Percentiles rank a stretch among this genome's conserved stretches.
These are phyloP conservation scores for Larix kaempferi DNA, from an alignment of 75 land plant species.

Conservation along the genomic window DNA sequence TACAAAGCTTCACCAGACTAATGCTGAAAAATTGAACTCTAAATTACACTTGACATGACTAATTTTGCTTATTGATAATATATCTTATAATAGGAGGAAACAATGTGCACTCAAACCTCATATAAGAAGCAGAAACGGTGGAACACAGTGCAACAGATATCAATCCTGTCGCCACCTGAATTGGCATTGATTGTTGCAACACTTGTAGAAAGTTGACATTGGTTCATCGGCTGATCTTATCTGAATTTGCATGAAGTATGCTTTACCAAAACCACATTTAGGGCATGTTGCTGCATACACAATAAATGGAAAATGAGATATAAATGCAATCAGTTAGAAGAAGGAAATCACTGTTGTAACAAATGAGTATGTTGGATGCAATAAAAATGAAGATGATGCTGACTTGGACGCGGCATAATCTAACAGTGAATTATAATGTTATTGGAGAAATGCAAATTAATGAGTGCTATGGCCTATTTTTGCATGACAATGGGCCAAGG, in stretches of 20 bases:
- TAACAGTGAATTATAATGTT: neutral
- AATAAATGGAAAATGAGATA: neutral
- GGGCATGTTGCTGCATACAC: constrained; percentile 44
- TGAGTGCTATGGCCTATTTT: neutral
- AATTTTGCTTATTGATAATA: too few species aligned
- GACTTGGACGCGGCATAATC: neutral
- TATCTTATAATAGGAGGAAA: too few species aligned
- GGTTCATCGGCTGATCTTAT: constrained; percentile 80
- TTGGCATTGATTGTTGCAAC: constrained; percentile 44
- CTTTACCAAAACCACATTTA: constrained; percentile 35
- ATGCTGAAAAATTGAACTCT: too few species aligned
- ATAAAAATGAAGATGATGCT: neutral
- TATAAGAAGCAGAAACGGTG: neutral
- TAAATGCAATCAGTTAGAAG: neutral
- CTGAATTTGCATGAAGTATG: constrained; percentile 52
- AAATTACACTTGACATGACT: too few species aligned
- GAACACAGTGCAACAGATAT: neutral
- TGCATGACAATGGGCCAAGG: neutral
- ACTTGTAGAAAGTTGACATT: constrained; percentile 56
- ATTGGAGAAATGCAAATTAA: neutral
- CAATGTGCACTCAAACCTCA: neutral
- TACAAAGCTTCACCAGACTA: neutral
- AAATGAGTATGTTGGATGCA: neutral
- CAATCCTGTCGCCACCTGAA: constrained; percentile 49
- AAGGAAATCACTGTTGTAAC: neutral